Evolutionary conservation across 2,329 filamentous ascomycete genomes (phyloP), one percentile per base, ranked within the genome.

Genomic region (Colletotrichum viniferum): DNA sequence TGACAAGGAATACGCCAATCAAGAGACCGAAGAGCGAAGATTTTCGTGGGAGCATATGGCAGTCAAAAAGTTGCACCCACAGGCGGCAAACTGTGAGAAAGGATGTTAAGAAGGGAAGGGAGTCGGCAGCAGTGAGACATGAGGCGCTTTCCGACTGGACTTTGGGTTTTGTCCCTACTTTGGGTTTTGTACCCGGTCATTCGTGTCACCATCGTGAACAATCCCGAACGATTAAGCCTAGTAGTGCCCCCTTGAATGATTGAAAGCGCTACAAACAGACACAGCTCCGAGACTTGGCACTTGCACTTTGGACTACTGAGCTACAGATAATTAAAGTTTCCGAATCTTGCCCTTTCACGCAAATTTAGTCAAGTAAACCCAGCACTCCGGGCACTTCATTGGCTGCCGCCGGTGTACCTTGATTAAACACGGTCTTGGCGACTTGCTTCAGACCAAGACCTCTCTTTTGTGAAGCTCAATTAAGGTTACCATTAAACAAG

Each of bases 1-100:
- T 0, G 52, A 24, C 52, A 56, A 56, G 43, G 18, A 48, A 0
- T 21, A 4, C n/a, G 43, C 9, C n/a, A 48, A 21, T 13, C n/a
- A 48, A 48, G 18, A 21, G 10, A 48, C 18, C 43, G 10, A 2
- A 48, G 2, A 21, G 18, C n/a, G 43, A 48, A 0, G 18, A 48
- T 48, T 0, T 5, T 6, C 10, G 10, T 1, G 14, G 34, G 34
- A 36, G 0, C 34, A 36, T 36, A 36, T 14, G 14, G 0, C 0
- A 36, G 34, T 36, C 34, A 36, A 36, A 36, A 8, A 16, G 4
- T 6, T 36, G 34, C 34, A 14, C 34, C 34, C 14, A 36, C 14
- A 36, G 14, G 34, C 0, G 14, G 14, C 34, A 36, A 36, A 8
- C 0, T 36, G 34, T 16, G 34, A 36, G 8, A 36, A 36, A 16